Evolutionary conservation across 441 rosid genomes (phyloP), one percentile per base, ranked within the genome.

Genomic region (California macrophylla): DNA sequence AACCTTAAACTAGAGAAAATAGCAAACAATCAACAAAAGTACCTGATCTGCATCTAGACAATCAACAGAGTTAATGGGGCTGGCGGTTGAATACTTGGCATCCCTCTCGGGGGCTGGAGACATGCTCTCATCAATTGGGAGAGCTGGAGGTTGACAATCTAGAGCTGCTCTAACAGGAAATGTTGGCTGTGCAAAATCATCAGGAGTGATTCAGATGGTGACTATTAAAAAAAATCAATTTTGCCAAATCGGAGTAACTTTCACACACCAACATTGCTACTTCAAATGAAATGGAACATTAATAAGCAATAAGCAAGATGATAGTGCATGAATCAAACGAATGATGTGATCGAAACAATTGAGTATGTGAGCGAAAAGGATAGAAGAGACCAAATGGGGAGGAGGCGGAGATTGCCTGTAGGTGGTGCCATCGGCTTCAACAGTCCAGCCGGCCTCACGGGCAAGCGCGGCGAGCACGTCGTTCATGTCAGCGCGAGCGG

Each of bases 11-110:
- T 38, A 8, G 13, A 8, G 45, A 9, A 8, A 38, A 38, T 38
- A 15, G 4, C n/a, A 45, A 34, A 47, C 64, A 54, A 13, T 21
- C 2, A 24, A 61, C 12, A 36, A 45, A 66, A 42, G 10, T 15
- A 91, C 98, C 94, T 93, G 96, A 82, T 88, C 94, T 66, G 97
- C 83, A 71, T 93, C 96, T 82, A 93, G 82, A 82, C 98, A 88
- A 62, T 84, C 97, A 50, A 87, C 91, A 0, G 97, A 86, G 61
- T 84, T 78, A 36, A 92, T 86, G 36, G 92, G 88, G 71, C 90
- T 88, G 38, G 83, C 76, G 76, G 78, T 75, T 0, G 87, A 34
- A 65, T 82, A 86, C 69, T 89, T 89, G 64, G 85, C 25, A 79
- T 89, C 93, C 77, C 81, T 78, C 80, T 88, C 96, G 62, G 98